phyloP scores from a whole-genome alignment of 139 green algal species.

The Chlamydomonas applanata region DNA sequence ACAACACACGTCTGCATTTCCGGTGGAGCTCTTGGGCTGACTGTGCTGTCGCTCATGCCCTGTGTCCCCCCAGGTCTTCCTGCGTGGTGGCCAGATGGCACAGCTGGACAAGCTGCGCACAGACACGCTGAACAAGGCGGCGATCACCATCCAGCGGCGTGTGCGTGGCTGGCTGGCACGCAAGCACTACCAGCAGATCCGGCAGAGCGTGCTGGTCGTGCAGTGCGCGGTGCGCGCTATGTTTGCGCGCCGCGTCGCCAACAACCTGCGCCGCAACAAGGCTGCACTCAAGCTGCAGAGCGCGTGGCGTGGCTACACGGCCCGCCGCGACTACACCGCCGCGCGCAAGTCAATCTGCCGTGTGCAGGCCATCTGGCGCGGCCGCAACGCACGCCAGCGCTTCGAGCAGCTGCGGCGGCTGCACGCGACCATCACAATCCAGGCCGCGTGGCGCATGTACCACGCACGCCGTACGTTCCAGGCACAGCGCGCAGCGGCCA shows the following conservation, averaged over 20 bases:
- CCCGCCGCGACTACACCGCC: slow-evolving; percentile 36
- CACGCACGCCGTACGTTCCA: slow-evolving; percentile 11
- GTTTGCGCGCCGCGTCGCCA: slow-evolving; percentile 42
- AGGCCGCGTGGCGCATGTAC: slow-evolving; percentile 28
- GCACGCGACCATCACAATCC: slow-evolving; percentile 28
- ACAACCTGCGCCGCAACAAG: slow-evolving; percentile 43
- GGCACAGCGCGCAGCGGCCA: slow-evolving; percentile 9
- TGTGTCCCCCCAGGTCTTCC: slow-evolving; percentile 57
- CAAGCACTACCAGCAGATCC: slow-evolving; percentile 9
- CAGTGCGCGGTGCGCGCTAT: slow-evolving; percentile 41
- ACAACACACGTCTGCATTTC: too few relatives aligned
- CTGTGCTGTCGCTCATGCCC: background rate
- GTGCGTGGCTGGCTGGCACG: slow-evolving; percentile 62
- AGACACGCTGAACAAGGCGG: slow-evolving; percentile 79
- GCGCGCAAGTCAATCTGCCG: slow-evolving; percentile 3
- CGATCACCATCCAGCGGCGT: slow-evolving; percentile 73
- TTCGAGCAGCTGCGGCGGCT: slow-evolving; percentile 28
- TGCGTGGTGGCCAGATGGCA: slow-evolving; percentile 89
- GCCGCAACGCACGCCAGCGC: slow-evolving; percentile 36
- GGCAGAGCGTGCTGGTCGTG: slow-evolving; percentile 19
- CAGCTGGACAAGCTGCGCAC: slow-evolving; percentile 88
- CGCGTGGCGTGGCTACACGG: slow-evolving; percentile 57
- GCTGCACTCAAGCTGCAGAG: slow-evolving; percentile 48
- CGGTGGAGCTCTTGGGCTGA: too few relatives aligned
- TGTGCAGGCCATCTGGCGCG: slow-evolving; percentile 50